A percentile compares a stretch with the other conserved stretches of the same genome.
These are phyloP conservation scores for Tylopilus felleus DNA, from an alignment of 768 basidiomycete genomes.

Conservation along the genomic window DNA sequence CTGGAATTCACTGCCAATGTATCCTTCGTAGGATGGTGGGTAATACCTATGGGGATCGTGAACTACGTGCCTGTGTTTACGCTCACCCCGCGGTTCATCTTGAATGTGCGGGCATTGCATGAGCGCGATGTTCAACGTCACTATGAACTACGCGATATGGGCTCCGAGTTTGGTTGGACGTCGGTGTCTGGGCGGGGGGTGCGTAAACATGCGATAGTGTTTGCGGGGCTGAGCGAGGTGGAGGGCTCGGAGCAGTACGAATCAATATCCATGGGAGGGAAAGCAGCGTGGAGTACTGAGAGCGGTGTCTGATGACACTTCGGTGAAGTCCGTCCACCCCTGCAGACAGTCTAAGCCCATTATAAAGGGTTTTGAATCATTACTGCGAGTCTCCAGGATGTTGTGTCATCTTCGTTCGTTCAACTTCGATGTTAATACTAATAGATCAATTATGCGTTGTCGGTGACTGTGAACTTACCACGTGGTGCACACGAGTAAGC, in stretches of 20 bases:
- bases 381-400: too few species aligned
- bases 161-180: not conserved
- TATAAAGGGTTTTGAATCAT: too few species aligned
- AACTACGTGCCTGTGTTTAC: constrained; percentile 4
- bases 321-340: too few species aligned
- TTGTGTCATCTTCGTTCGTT: too few species aligned
- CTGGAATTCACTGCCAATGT: too few species aligned
- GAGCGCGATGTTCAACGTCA: not conserved
- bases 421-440: too few species aligned
- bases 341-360: too few species aligned
- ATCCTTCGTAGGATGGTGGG: not conserved
- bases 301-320: not conserved
- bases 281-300: not conserved
- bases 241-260: not conserved
- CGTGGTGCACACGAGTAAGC: too few species aligned
- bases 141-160: too few species aligned
- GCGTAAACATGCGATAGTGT: too few species aligned
- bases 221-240: not conserved
- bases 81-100: constrained; percentile 5
- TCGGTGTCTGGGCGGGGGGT: not conserved
- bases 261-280: not conserved
- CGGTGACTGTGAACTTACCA: too few species aligned
- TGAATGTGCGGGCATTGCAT: constrained; percentile 5
- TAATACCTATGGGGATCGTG: not conserved
- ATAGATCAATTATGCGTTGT: too few species aligned